Evolutionary conservation across 176 grass and related monocot species (phyloP).

Genomic region (Poa annua): DNA sequence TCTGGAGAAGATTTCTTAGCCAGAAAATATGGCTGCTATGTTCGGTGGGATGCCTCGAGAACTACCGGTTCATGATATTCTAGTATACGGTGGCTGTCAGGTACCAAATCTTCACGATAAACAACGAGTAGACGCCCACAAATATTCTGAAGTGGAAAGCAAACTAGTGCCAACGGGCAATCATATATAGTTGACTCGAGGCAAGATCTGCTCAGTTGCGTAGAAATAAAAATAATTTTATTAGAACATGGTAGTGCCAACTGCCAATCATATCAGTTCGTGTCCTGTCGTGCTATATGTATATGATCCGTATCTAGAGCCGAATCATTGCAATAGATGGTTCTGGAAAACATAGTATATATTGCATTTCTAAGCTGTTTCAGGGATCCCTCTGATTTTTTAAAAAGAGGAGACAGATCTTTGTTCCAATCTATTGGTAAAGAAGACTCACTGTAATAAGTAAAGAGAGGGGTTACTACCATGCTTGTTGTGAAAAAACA

Average conservation of each 20-base stretch:
- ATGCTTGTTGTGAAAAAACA: too few relatives aligned
- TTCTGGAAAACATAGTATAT: too few relatives aligned
- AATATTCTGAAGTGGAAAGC: background rate
- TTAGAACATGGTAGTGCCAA: too few relatives aligned
- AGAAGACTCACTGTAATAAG: too few relatives aligned
- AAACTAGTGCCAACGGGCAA: too few relatives aligned
- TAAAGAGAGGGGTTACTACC: too few relatives aligned
- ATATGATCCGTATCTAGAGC: background rate
- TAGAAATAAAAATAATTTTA: background rate
- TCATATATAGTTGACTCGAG: background rate
- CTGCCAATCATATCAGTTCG: background rate
- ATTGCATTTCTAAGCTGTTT: too few relatives aligned
- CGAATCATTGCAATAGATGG: too few relatives aligned
- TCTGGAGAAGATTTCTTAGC: constrained; percentile 4
- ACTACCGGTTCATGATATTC: background rate
- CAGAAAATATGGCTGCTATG: background rate
- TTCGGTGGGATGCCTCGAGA: background rate
- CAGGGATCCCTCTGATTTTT: too few relatives aligned
- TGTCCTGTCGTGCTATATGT: background rate
- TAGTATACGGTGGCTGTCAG: background rate
- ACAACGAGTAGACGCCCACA: background rate
- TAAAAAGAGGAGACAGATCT: too few relatives aligned
- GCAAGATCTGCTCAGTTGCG: background rate
- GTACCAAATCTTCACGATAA: background rate
- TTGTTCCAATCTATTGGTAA: too few relatives aligned